phyloP scores from a whole-genome alignment of 441 rosid genomes.

The Geranium incanum region DNA sequence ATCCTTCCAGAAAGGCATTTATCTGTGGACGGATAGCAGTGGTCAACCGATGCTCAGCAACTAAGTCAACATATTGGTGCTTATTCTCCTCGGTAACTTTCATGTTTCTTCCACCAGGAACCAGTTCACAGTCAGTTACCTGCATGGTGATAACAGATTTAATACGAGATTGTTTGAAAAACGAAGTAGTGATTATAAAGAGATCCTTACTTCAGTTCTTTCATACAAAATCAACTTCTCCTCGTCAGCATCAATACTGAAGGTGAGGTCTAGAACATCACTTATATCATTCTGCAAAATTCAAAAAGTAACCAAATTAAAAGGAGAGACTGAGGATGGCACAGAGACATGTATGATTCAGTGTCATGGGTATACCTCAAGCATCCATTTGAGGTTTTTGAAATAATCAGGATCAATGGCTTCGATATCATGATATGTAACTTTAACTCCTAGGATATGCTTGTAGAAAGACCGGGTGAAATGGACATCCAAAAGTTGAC shows the following conservation, averaged over 20 bases:
- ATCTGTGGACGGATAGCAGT: conserved; percentile 97
- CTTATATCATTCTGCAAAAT: conserved; percentile 71
- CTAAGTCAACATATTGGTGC: conserved; percentile 93
- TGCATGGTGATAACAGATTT: conserved; percentile 12
- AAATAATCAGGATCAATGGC: conserved; percentile 99
- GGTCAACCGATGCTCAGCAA: conserved; percentile 88
- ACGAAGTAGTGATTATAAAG: too few relatives aligned
- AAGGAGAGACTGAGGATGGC: too few relatives aligned
- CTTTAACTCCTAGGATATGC: conserved; percentile 92
- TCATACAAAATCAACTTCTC: conserved; percentile 93
- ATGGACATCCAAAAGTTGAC: conserved; percentile 97
- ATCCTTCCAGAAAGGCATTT: conserved; percentile 82
- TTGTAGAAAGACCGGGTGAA: conserved; percentile 94
- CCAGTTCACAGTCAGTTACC: conserved; percentile 97
- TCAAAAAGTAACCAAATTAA: neutral
- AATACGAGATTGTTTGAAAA: neutral
- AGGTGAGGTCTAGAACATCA: conserved; percentile 80
- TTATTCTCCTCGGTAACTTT: conserved; percentile 95
- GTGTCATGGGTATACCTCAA: conserved; percentile 55
- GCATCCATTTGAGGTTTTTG: conserved; percentile 95
- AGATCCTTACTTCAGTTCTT: conserved; percentile 64
- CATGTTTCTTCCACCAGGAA: conserved; percentile 90
- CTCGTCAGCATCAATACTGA: conserved; percentile 98
- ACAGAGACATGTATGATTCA: neutral
- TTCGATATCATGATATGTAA: conserved; percentile 97